Evolutionary conservation across 345 rosid genomes (phyloP), one percentile per base, ranked within the genome.

Genomic region (Euphorbia lathyris): DNA sequence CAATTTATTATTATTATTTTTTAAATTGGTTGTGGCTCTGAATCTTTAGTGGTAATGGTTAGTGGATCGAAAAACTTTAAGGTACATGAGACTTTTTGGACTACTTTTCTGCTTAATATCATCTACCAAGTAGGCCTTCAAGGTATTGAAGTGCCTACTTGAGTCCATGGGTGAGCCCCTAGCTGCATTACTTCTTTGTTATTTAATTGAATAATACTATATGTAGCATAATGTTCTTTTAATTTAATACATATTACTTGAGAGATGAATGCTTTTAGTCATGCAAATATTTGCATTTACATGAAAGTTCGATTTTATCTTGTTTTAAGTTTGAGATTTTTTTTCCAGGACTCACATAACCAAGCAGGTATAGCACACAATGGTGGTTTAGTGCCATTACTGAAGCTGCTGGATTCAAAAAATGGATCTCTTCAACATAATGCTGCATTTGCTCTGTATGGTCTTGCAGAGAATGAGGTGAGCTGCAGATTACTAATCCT

Each of bases 391-490:
- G 78, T 78, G 73, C 98, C 99, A 68, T 76, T 96, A 71, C 70
- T 96, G 73, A 92, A 89, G 89, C 98, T 96, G 80, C 90, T 96
- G 26, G 98, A 92, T 84, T 92, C 98, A 55, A 96, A 86, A 82
- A 90, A 89, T 82, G 98, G 98, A 65, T 96, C 97, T 61, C 80
- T 96, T 86, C 99, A 96, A 80, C 99, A 96, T 70, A 96, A 92
- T 84, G 99, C 97, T 50, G 99, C 99, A 23, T 96, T 96, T 89
- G 94, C 99, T 74, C 90, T 96, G 42, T 96, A 92, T 80, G 99
- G 99, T 62, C 97, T 96, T 71, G 98, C 97, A 51, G 99, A 96
- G 72, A 96, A 96, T 79, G 98, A 96, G 99, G 99, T 92, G 78
- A 62, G 57, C 9, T 79, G 32, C 59, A 55, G n/a, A 43, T 48